Conservation (phyloP, 2,329 filamentous ascomycete species). For the Aspergillus uvarum region DNA sequence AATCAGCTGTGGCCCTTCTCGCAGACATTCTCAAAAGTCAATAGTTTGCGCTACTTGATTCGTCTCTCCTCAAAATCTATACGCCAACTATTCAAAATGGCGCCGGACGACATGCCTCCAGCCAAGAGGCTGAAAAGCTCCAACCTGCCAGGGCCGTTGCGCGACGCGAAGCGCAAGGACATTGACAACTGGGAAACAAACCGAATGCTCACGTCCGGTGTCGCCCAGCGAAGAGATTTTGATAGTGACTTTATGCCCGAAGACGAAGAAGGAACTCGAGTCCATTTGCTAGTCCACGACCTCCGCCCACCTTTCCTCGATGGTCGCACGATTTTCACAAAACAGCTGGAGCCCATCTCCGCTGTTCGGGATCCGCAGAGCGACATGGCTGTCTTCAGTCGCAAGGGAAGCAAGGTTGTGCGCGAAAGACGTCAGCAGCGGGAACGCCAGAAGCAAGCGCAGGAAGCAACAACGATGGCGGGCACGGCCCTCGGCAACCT, state of each 20-base stretch:
- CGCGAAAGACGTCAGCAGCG: constrained; percentile 87
- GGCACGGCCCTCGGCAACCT: constrained; percentile 91
- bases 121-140: constrained; percentile 42
- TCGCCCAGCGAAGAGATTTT: constrained; percentile 83
- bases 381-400: constrained; percentile 97
- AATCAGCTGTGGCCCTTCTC: constrained; percentile 6
- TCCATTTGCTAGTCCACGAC: constrained; percentile 91
- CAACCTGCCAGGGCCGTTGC: constrained; percentile 36
- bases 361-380: constrained; percentile 92
- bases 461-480: constrained; percentile 88
- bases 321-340: constrained; percentile 93
- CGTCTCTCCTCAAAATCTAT: background rate
- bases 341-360: constrained; percentile 91
- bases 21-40: background rate
- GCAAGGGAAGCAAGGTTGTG: constrained; percentile 91
- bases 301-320: constrained; percentile 92
- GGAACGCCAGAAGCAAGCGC: constrained; percentile 89
- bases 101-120: constrained; percentile 37
- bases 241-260: constrained; percentile 76
- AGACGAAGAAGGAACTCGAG: constrained; percentile 83
- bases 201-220: constrained; percentile 93
- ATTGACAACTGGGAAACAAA: constrained; percentile 99
- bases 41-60: background rate
- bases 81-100: constrained; percentile 25
- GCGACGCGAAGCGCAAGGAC: constrained; percentile 72